Conservation (phyloP, 257 asterid species). For the Solanum boliviense region DNA sequence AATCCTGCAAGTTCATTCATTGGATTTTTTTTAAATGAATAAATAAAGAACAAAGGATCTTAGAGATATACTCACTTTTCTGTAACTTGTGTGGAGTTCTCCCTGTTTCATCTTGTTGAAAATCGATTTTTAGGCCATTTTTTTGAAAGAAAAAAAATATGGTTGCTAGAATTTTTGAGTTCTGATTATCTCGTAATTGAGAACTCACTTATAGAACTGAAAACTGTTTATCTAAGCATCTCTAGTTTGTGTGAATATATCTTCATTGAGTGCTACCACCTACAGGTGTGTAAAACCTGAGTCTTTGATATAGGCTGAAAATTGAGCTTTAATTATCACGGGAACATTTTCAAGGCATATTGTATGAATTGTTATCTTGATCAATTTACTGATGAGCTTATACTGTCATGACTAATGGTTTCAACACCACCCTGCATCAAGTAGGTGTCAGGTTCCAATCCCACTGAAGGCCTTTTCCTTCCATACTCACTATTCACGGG, state of each 20-base stretch:
- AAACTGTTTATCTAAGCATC: background rate
- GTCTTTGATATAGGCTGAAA: background rate
- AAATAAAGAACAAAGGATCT: background rate
- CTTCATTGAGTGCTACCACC: background rate
- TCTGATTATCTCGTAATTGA: background rate
- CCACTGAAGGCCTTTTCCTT: background rate
- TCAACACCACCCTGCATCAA: background rate
- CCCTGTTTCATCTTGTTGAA: background rate
- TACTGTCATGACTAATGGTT: background rate
- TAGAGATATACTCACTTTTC: background rate
- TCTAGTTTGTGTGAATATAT: background rate
- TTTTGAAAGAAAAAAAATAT: background rate
- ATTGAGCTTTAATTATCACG: background rate
- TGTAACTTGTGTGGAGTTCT: background rate
- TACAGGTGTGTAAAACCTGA: background rate
- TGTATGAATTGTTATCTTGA: background rate
- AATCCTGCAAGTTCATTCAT: background rate
- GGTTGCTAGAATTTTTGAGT: background rate
- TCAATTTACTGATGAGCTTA: background rate
- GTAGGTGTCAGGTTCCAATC: background rate
- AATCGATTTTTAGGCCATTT: background rate
- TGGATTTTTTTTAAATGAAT: background rate
- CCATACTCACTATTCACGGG: background rate
- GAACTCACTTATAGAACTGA: background rate
- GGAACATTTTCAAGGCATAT: background rate